A percentile compares a stretch with the other conserved stretches of the same genome.
phyloP scores from a whole-genome alignment of 1,284 basidiomycete genomes.

The Coniophora puteana region DNA sequence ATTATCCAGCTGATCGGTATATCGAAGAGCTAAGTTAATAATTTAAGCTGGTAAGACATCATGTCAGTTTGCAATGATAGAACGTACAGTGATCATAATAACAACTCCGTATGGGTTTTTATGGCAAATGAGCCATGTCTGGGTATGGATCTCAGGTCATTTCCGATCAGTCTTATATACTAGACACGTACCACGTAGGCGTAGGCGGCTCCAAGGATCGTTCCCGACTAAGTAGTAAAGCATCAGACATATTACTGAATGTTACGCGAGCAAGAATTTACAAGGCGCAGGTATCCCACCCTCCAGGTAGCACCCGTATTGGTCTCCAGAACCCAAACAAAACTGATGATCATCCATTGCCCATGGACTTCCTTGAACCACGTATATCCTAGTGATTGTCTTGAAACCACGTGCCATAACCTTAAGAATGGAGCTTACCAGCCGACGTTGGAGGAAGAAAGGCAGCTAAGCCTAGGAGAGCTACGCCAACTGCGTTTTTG shows the following conservation, averaged over 20 bases:
- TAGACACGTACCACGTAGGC: slow-evolving; percentile 37
- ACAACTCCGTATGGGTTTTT: slow-evolving; percentile 45
- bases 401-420: background rate
- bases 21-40: slow-evolving; percentile 36
- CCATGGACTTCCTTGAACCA: slow-evolving; percentile 40
- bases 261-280: slow-evolving; percentile 17
- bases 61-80: background rate
- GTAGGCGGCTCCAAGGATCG: slow-evolving; percentile 41
- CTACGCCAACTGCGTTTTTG: slow-evolving; percentile 45
- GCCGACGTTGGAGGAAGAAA: slow-evolving; percentile 35
- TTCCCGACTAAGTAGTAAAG: slow-evolving; percentile 35
- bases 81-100: slow-evolving; percentile 36
- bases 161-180: background rate
- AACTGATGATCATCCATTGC: slow-evolving; percentile 50
- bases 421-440: slow-evolving; percentile 24
- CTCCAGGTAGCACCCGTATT: slow-evolving; percentile 51
- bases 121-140: slow-evolving; percentile 39
- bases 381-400: slow-evolving; percentile 22
- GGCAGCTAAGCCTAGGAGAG: slow-evolving; percentile 39
- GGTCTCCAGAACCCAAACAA: slow-evolving; percentile 49
- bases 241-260: background rate
- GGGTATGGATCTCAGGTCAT: slow-evolving; percentile 2
- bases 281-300: slow-evolving; percentile 43
- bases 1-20: slow-evolving; percentile 46
- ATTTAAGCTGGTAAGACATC: background rate